Conservation (phyloP, 1,284 basidiomycete species). For the Fistulinella cinereoalba region DNA sequence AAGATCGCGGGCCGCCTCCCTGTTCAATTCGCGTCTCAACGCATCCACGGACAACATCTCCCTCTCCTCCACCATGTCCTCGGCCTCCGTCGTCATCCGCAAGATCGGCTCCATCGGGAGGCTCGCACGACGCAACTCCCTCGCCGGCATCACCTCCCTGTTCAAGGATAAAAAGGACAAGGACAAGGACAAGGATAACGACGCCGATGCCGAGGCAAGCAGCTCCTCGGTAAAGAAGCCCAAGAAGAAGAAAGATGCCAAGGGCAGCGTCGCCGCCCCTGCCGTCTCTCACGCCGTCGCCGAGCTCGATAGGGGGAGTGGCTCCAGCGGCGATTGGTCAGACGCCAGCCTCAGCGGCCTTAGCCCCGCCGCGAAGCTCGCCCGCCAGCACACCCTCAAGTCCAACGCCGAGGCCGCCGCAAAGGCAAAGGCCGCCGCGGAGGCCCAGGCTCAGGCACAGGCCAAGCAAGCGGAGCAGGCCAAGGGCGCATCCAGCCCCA, state of each 20-base stretch:
- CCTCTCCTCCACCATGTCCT: conserved; percentile 93
- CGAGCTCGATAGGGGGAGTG: conserved; percentile 74
- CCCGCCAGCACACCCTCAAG: conserved; percentile 85
- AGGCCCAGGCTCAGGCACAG: conserved; percentile 52
- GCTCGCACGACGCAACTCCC: conserved; percentile 85
- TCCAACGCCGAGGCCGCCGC: conserved; percentile 81
- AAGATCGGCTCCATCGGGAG: conserved; percentile 94
- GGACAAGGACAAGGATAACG: conserved; percentile 42
- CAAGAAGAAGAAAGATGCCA: conserved; percentile 53
- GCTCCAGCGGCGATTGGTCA: conserved; percentile 46
- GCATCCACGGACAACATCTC: conserved; percentile 97
- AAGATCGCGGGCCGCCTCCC: conserved; percentile 61
- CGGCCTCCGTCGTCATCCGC: conserved; percentile 95
- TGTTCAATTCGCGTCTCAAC: conserved; percentile 92
- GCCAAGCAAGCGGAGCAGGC: conserved; percentile 38
- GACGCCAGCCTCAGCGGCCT: conserved; percentile 70
- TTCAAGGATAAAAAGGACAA: conserved; percentile 89
- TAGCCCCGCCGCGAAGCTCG: conserved; percentile 90
- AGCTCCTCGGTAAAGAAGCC: conserved; percentile 42
- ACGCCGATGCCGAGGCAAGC: conserved; percentile 44
- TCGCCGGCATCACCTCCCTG: conserved; percentile 90
- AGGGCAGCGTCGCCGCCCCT: conserved; percentile 68
- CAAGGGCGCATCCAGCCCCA: conserved; percentile 29
- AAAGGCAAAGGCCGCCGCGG: conserved; percentile 58
- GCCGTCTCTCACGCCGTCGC: conserved; percentile 83